A percentile compares a stretch with the other conserved stretches of the same genome.
phyloP scores from a whole-genome alignment of 2,329 filamentous ascomycete genomes.

The Chrysoporthe deuterocubensis region DNA sequence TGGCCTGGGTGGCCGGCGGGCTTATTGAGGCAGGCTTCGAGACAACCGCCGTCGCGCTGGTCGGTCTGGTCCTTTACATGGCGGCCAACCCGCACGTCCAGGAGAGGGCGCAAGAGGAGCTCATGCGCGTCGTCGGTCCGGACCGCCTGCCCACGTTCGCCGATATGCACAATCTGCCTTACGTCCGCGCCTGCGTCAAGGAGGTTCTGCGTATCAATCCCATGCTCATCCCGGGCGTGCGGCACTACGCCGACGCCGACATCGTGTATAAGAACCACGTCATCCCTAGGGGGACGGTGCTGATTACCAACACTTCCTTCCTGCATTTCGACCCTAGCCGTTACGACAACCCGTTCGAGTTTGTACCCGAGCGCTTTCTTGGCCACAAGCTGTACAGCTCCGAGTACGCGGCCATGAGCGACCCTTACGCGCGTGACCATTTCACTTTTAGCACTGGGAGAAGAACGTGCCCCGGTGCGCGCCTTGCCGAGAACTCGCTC shows the following conservation, averaged over 20 bases:
- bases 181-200: constrained; percentile 18
- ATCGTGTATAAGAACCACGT: constrained; percentile 49
- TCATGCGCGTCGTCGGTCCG: constrained; percentile 42
- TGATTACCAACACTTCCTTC: constrained; percentile 40
- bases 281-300: constrained; percentile 49
- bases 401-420: constrained; percentile 33
- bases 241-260: constrained; percentile 49
- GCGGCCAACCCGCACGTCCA: constrained; percentile 36
- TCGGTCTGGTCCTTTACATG: constrained; percentile 34
- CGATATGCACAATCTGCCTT: constrained; percentile 35
- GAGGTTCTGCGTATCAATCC: constrained; percentile 15
- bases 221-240: constrained; percentile 39
- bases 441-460: constrained; percentile 50
- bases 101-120: constrained; percentile 45
- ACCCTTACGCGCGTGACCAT: constrained; percentile 41
- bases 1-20: constrained; percentile 35
- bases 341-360: constrained; percentile 29
- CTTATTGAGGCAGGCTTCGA: constrained; percentile 44
- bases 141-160: constrained; percentile 36
- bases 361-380: constrained; percentile 32
- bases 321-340: constrained; percentile 32
- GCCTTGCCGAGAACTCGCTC: constrained; percentile 51
- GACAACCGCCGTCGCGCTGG: constrained; percentile 43
- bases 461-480: constrained; percentile 50
- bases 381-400: constrained; percentile 23